Evolutionary conservation across 192 early-diverging fungal genomes (phyloP), one percentile per base, ranked within the genome.

Genomic region (Entomortierella parvispora): DNA sequence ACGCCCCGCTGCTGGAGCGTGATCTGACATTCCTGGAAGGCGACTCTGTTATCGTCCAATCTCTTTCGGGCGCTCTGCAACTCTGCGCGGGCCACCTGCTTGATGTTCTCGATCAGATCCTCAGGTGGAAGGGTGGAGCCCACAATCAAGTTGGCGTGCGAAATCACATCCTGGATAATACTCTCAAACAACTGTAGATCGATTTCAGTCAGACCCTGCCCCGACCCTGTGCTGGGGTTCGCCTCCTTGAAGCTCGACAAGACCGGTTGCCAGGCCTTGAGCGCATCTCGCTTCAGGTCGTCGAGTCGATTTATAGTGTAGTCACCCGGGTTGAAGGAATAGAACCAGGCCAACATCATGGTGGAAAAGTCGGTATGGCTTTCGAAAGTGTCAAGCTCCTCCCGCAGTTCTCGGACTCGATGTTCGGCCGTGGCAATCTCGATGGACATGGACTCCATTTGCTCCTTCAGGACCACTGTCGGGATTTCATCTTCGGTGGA

Each of bases 401-500:
- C 71, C 4, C 64, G 64, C 40, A 76, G 37, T 33, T 76, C 71
- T 20, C 64, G 37, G 20, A 76, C 65, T 45, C 71, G 52, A 7
- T 46, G 60, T 28, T 76, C 71, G 43, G 71, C 40, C 9, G 64
- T 67, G 18, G 64, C 53, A 23, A 67, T 67, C 6, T 76, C 71
- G 18, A 76, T 61, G 0, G 60, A 26, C 64, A 76, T 76, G 1
- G 64, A n/a, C 20, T 76, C 71, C 71, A 76, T 76, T 32, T 77
- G 74, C 42, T 77, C 74, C 48, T 77, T 65, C 2, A 77, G 74
- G 29, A 77, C 74, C 34, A 66, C 26, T 2, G 74, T 77, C 3
- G 74, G 74, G 54, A 77, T 77, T 14, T 77, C 74, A 23, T 77
- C 74, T 5, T 77, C 74, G 15, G 49, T n/a, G n/a, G n/a, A n/a